Base-by-base conservation (phyloP, 805 yeast genomes). In the Clavispora phyllophila region DNA sequence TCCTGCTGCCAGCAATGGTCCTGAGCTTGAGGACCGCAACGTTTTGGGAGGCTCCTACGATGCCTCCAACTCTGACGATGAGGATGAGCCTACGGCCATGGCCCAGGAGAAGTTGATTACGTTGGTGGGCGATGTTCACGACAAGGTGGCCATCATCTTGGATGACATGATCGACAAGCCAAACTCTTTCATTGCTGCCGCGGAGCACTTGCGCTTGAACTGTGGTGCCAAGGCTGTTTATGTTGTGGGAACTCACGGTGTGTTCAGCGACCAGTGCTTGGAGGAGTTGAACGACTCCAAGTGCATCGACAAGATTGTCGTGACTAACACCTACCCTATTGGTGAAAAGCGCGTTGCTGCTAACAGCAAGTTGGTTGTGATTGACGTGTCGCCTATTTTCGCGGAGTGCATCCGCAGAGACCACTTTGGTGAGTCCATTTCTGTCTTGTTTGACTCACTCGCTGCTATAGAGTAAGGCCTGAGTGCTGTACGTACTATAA, bases 391-490 rank as follows among this genome's bases (percentile, higher is more conserved):
- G 47, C 85, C 96, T 15, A 89, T 93, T 41, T 86, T 93, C 60
- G 98, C 98, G 27, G 99, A 93, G 72, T 93, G 98, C 66, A 91
- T 93, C 48, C 83, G 99, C 70, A 85, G 99, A 72, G 96, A 93
- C 62, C 99, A 93, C 65, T 90, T 91, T 57, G 99, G 99, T 63
- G 98, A 91, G 71, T 84, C 95, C 55, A 90, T 91, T 48, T 87
- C 96, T 32, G 96, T 90, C 17, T 70, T 90, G 55, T 90, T 91
- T 62, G 96, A 90, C 64, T 88, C 95, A 39, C 74, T 89, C 50
- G 85, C 90, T 37, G 78, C 79, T 34, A 60, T 68, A 22, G 74
- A 70, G 49, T 69, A 59, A 37, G 8, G 22, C 34, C 9, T 17
- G 31, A 9, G 19, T 15, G 15, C 5, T 14, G 19, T 29, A 29